Evolutionary conservation across 106 monocot genomes (phyloP).

Genomic region (Posidonia australis): DNA sequence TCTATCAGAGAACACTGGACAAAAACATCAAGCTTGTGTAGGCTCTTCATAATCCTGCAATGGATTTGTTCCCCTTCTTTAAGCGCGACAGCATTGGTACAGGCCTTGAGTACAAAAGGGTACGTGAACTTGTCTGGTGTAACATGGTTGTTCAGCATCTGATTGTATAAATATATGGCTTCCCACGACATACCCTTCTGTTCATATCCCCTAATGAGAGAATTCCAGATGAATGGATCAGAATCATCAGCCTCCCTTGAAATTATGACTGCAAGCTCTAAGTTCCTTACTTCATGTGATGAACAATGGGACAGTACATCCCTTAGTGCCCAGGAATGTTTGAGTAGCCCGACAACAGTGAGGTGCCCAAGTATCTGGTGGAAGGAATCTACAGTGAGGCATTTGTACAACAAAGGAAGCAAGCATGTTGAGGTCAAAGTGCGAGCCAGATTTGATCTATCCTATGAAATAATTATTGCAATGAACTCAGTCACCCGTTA

Average conservation of each 20-base stretch:
- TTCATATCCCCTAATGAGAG: slow-evolving; percentile 34
- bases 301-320: not conserved
- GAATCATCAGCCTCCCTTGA: not conserved
- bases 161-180: slow-evolving; percentile 23
- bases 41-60: slow-evolving; percentile 22
- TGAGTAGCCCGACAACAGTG: not conserved
- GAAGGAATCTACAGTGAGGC: not conserved
- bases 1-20: slow-evolving; percentile 21
- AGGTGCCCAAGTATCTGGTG: not conserved
- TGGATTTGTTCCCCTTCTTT: slow-evolving; percentile 37
- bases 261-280: not conserved
- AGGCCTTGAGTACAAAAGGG: slow-evolving; percentile 40
- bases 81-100: slow-evolving; percentile 10
- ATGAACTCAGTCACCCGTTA: too few relatives aligned
- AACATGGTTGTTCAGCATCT: slow-evolving; percentile 24
- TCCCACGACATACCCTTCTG: slow-evolving; percentile 13
- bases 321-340: not conserved
- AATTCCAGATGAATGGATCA: slow-evolving; percentile 31
- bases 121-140: slow-evolving; percentile 46
- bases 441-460: slow-evolving; percentile 2
- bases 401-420: not conserved
- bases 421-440: not conserved
- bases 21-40: slow-evolving; percentile 9
- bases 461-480: too few relatives aligned
- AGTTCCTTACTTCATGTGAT: not conserved